A percentile compares a stretch with the other conserved stretches of the same genome.
Conservation (phyloP, 75 land plant species). For the Chamaecyparis obtusa region DNA sequence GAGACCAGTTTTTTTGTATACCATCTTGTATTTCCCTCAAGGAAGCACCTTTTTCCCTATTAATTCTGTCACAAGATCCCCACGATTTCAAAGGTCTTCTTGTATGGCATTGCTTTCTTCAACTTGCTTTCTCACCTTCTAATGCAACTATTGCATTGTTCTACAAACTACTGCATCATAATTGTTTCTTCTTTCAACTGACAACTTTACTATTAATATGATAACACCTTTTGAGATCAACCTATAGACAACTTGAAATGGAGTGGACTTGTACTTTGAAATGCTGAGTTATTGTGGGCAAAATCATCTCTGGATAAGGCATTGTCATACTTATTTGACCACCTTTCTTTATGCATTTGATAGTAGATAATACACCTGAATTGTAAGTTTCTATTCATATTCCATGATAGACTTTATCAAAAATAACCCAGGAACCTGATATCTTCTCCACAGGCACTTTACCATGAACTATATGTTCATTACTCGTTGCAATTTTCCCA, state of each 20-base stretch:
- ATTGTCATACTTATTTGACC: neutral
- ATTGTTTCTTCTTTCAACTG: neutral
- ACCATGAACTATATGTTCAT: too few relatives aligned
- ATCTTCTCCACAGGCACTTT: neutral
- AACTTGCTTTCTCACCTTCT: neutral
- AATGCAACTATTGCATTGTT: neutral
- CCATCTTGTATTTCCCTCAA: neutral
- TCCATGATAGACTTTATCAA: neutral
- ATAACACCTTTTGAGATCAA: neutral
- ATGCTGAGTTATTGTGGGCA: neutral
- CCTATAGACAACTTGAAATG: neutral
- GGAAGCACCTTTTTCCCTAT: neutral
- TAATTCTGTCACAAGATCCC: neutral
- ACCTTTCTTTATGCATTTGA: neutral
- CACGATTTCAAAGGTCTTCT: neutral
- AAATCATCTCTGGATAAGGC: neutral
- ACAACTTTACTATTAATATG: neutral
- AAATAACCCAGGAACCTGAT: neutral
- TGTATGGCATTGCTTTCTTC: neutral
- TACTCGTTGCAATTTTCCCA: neutral
- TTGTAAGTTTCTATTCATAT: neutral
- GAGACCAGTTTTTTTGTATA: neutral
- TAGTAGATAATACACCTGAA: neutral
- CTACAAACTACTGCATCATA: neutral
- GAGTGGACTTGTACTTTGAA: neutral